Evolutionary conservation across 2,329 filamentous ascomycete species (phyloP).

Genomic region (Ophiostoma sp.): DNA sequence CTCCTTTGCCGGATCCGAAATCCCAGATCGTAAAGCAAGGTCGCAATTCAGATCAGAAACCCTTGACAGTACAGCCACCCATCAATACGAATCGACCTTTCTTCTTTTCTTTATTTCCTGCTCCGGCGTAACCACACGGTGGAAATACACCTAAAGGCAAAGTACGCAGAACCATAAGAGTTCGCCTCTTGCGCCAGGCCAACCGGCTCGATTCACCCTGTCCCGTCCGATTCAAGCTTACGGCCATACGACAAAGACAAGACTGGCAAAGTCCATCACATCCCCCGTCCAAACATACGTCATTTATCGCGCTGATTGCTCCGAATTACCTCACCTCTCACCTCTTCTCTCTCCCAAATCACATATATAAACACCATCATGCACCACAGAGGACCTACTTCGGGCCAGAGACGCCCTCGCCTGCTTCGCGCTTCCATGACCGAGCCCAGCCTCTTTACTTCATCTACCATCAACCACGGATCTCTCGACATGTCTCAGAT

Average conservation of each 20-base stretch:
- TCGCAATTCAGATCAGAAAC: neutral
- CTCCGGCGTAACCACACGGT: no score
- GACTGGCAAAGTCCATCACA: neutral
- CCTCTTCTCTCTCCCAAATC: neutral
- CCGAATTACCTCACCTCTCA: neutral
- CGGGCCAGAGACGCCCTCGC: constrained; percentile 44
- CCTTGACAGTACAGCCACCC: constrained; percentile 6
- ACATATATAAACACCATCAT: constrained; percentile 14
- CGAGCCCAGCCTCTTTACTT: constrained; percentile 54
- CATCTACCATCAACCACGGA: constrained; percentile 26
- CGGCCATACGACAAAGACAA: neutral
- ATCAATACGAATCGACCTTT: neutral
- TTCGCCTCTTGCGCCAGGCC: neutral
- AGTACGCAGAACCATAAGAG: neutral
- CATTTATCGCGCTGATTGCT: neutral
- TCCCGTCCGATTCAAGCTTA: constrained; percentile 3
- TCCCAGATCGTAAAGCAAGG: constrained; percentile 2
- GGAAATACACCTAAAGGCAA: neutral
- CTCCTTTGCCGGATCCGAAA: neutral
- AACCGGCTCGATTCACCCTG: constrained; percentile 4
- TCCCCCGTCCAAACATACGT: neutral
- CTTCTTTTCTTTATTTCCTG: neutral
- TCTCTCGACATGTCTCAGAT: constrained; percentile 39
- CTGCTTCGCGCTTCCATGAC: constrained; percentile 52
- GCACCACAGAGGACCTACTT: constrained; percentile 30